Percentiles rank a stretch among this genome's conserved stretches.
Evolutionary conservation across 2,329 filamentous ascomycete species (phyloP).

Genomic region (Stemphylium beticola): DNA sequence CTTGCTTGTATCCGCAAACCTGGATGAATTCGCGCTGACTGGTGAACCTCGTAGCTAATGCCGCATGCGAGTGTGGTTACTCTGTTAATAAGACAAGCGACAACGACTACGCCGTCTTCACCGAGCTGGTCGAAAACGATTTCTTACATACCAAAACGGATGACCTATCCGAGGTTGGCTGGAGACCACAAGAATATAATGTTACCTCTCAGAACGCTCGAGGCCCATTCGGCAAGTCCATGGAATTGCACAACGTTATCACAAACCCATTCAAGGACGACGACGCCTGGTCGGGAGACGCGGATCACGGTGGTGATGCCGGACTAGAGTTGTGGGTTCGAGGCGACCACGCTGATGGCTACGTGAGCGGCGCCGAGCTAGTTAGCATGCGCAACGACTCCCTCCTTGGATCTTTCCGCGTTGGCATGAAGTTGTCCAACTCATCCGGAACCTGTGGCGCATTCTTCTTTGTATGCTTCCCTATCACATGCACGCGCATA

Average conservation of each 20-base stretch:
- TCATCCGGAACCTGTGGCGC: slow-evolving; percentile 73
- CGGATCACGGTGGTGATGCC: slow-evolving; percentile 51
- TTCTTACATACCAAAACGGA: slow-evolving; percentile 65
- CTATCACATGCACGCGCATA: neutral
- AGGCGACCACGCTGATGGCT: slow-evolving; percentile 50
- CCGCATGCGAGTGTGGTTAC: slow-evolving; percentile 76
- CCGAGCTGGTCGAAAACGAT: slow-evolving; percentile 73
- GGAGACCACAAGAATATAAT: slow-evolving; percentile 72
- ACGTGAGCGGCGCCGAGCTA: slow-evolving; percentile 69
- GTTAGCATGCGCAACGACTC: slow-evolving; percentile 67
- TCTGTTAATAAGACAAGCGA: slow-evolving; percentile 58
- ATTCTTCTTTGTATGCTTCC: slow-evolving; percentile 73
- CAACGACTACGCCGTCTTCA: slow-evolving; percentile 61
- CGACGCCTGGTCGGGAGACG: slow-evolving; percentile 54
- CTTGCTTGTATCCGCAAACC: neutral
- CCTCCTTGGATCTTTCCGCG: slow-evolving; percentile 72
- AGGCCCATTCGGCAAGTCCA: slow-evolving; percentile 71
- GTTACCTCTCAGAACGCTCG: slow-evolving; percentile 63
- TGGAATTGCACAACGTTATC: slow-evolving; percentile 63
- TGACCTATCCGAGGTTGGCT: slow-evolving; percentile 58
- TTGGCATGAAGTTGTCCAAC: slow-evolving; percentile 68
- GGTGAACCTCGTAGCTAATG: slow-evolving; percentile 36
- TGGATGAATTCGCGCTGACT: neutral
- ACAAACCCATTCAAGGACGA: slow-evolving; percentile 57
- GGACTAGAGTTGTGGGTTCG: slow-evolving; percentile 49